These are phyloP conservation scores for Saxophila tyrrhenica DNA, from an alignment of 495 filamentous ascomycete genomes.

Conservation along the genomic window DNA sequence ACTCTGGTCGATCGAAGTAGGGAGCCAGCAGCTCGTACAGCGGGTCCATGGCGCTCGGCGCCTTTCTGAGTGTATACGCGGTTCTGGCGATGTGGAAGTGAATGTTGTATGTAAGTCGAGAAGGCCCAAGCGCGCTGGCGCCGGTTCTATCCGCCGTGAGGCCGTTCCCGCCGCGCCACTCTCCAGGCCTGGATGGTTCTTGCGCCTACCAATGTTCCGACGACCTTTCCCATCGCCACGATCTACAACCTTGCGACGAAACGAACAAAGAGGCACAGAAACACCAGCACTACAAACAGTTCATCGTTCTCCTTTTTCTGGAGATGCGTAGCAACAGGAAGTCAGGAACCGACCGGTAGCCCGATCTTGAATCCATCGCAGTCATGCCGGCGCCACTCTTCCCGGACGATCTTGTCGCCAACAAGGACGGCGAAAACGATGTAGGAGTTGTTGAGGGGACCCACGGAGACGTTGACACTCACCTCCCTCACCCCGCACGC, in stretches of 20 bases:
- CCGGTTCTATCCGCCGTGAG: too few relatives aligned
- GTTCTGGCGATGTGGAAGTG: not conserved
- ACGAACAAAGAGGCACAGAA: too few relatives aligned
- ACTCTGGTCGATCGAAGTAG: conserved; percentile 37
- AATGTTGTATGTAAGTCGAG: not conserved
- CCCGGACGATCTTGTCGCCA: conserved; percentile 24
- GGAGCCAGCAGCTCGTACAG: conserved; percentile 64
- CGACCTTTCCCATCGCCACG: too few relatives aligned
- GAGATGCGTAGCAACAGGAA: too few relatives aligned
- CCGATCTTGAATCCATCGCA: not conserved
- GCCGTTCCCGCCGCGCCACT: too few relatives aligned
- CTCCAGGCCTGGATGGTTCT: too few relatives aligned
- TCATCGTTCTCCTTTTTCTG: too few relatives aligned
- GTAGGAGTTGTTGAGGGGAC: conserved; percentile 29
- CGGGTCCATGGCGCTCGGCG: conserved; percentile 42
- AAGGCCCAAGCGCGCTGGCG: not conserved
- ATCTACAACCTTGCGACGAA: too few relatives aligned
- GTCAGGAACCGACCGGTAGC: not conserved
- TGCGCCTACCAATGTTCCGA: too few relatives aligned
- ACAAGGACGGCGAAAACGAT: conserved; percentile 16
- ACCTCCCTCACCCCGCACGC: conserved; percentile 23
- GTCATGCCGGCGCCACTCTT: not conserved
- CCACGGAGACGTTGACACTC: conserved; percentile 28
- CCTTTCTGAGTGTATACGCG: not conserved
- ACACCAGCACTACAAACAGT: too few relatives aligned